Base-by-base conservation (phyloP, 106 monocot species). In the Narthecium ossifragum region DNA sequence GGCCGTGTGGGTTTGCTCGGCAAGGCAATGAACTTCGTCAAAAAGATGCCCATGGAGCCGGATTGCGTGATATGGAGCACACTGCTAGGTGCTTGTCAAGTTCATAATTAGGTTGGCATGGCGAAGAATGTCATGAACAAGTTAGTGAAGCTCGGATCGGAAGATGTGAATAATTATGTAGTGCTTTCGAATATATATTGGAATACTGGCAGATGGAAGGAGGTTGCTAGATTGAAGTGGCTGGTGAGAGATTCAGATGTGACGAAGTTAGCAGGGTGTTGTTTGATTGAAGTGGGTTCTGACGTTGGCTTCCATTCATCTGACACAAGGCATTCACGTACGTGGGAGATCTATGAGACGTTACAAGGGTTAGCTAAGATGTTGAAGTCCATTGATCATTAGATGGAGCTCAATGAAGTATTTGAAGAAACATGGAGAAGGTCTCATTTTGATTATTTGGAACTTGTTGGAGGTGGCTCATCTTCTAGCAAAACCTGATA, bases 51-150 rank as follows among this genome's bases (percentile, higher is more conserved):
- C 28, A 39, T 72, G 17, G 64, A 62, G 25, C 59, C 81, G 14
- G 64, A 76, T 17, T 54, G 36, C 6, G 59, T 76, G n/a, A 72
- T 76, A 27, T 81, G 81, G 81, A 69, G 43, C 30, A 26, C 75
- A 20, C 17, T 81, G 21, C 62, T 75, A 0, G 51, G 61, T 2
- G 69, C 70, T 25, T 80, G 70, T 37, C 69, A 53, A 11, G 53
- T 47, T 46, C 40, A 64, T 22, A 20, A 50, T 26, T 12, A 67
- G 17, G 26, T 59, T 12, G 24, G 24, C 26, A 18, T 74, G 30
- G 81, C 59, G 30, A 66, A 72, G 52, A 12, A 59, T 14, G 57
- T 58, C 1, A 28, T 47, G 32, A 45, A 59, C 26, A 26, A 61
- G 33, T 41, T 76, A 2, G 13, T 59, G 4, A 37, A 31, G 31